Base-by-base conservation (phyloP, 176 grass and related monocot genomes). In the Aegilops bicornis region DNA sequence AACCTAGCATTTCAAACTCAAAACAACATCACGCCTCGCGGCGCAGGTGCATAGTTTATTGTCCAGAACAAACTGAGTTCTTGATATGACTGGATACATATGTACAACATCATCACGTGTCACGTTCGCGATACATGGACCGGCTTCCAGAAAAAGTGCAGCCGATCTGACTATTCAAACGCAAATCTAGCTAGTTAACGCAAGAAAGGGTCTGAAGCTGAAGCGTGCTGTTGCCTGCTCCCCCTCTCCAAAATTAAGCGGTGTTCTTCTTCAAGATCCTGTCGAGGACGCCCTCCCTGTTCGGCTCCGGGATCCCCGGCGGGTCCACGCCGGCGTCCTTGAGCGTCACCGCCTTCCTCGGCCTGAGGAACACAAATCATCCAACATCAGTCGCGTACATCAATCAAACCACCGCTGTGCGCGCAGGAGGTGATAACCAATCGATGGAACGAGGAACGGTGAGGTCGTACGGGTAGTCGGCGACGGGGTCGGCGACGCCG, bases 311-410 rank as follows among this genome's bases (percentile, higher is more conserved):
- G 24, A 95, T 81, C 8, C 87, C 91, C 0, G 94, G 88, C 60
- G 89, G 63, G 0, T 91, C 96, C 33, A 95, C 91, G 23, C 93
- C 96, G 8, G 82, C 93, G 78, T 93, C 89, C 68, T 94, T 95
- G 81, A 98, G 73, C 65, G 93, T 98, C 83, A 92, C 93, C 13
- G 82, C 88, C 75, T 89, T 95, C 89, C n/a, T 87, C 0, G 0
- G 5, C 81, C 86, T 89, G 84, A 75, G 25, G 29, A 23, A 19
- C 23, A 30, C 6, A 8, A 6, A 48, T 3, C 0, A 6, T 47
- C 19, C 63, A 81, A 45, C 19, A 39, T 54, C 5, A 65, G 23
- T 60, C 48, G 45, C 17, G 24, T 10, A 7, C 20, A 9, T 7
- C 11, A 13, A 7, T 1, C 14, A 16, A 16, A 45, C 0, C 47